Percentiles rank a stretch among this genome's conserved stretches.
Conservation (phyloP, 2,329 filamentous ascomycete genomes). For the Tolypocladium amazonense region DNA sequence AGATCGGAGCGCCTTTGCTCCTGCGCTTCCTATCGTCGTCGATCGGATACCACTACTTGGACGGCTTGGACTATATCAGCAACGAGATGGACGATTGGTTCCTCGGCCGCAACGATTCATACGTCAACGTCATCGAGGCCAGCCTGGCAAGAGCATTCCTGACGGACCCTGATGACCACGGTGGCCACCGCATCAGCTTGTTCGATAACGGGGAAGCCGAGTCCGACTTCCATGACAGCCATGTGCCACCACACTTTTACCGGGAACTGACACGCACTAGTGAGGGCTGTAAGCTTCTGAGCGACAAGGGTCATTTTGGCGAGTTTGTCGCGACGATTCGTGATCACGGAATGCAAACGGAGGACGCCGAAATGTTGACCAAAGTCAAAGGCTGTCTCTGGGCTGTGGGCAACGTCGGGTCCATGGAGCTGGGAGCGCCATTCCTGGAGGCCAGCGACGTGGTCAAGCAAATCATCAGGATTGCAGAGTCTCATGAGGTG, state of each 20-base stretch:
- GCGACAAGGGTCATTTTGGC: slow-evolving; percentile 91
- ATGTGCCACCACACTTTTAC: slow-evolving; percentile 96
- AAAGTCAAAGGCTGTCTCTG: slow-evolving; percentile 96
- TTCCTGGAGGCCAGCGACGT: slow-evolving; percentile 89
- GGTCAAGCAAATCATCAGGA: slow-evolving; percentile 74
- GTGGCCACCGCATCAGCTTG: slow-evolving; percentile 41
- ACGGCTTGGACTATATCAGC: slow-evolving; percentile 95
- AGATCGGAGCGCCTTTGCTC: slow-evolving; percentile 88
- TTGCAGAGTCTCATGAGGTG: slow-evolving; percentile 79
- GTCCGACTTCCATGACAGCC: slow-evolving; percentile 47
- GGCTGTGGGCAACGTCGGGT: slow-evolving; percentile 96
- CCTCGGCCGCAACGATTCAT: slow-evolving; percentile 89
- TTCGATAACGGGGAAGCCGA: slow-evolving; percentile 49
- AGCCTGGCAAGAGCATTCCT: slow-evolving; percentile 78
- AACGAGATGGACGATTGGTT: slow-evolving; percentile 99
- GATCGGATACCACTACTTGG: slow-evolving; percentile 93
- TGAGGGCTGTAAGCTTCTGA: slow-evolving; percentile 82
- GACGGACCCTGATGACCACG: slow-evolving; percentile 48
- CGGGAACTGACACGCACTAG: slow-evolving; percentile 84
- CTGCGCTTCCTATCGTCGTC: slow-evolving; percentile 91
- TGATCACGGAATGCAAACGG: slow-evolving; percentile 74
- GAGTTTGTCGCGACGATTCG: slow-evolving; percentile 85
- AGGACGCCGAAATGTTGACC: slow-evolving; percentile 74
- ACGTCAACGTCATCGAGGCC: slow-evolving; percentile 91
- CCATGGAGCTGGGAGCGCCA: slow-evolving; percentile 91